A percentile compares a stretch with the other conserved stretches of the same genome.
Evolutionary conservation across 768 basidiomycete species (phyloP).

Genomic region (Suillus weaverae): DNA sequence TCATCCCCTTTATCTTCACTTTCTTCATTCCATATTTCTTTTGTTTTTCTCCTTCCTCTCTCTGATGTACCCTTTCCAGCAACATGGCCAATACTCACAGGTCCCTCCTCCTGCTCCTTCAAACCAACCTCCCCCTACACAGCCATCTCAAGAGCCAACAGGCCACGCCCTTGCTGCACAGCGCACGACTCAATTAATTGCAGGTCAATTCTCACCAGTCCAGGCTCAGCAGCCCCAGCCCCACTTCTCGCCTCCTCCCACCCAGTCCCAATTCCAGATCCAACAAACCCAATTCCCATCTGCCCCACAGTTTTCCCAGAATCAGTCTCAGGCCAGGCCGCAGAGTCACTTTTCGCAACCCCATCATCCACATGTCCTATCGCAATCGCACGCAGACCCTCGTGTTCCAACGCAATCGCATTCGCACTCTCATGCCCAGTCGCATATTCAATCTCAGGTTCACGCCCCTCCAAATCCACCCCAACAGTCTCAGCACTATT

Average conservation of each 20-base stretch:
- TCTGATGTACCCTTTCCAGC: slow-evolving; percentile 29
- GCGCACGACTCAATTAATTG: slow-evolving; percentile 15
- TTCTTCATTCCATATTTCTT: background rate
- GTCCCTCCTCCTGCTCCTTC: slow-evolving; percentile 11
- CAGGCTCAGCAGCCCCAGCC: background rate
- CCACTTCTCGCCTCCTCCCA: background rate
- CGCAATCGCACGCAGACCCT: background rate
- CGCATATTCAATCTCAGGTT: background rate
- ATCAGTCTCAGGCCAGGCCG: slow-evolving; percentile 10
- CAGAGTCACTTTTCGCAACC: slow-evolving; percentile 5
- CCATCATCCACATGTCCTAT: slow-evolving; percentile 5
- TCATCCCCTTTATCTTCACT: background rate
- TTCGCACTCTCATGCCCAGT: background rate
- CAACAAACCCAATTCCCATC: slow-evolving; percentile 12
- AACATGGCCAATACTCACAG: slow-evolving; percentile 26
- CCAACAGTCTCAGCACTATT: background rate
- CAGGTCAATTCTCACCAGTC: background rate
- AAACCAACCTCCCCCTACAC: background rate
- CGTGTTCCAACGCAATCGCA: background rate
- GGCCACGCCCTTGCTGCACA: slow-evolving; percentile 16
- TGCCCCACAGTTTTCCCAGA: slow-evolving; percentile 29
- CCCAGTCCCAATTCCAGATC: slow-evolving; percentile 2
- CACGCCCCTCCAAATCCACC: background rate
- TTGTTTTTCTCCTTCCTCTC: slow-evolving; percentile 1
- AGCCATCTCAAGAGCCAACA: slow-evolving; percentile 9